These are phyloP conservation scores for Colletotrichum acutatum DNA, from an alignment of 2,329 filamentous ascomycete genomes.

Conservation along the genomic window DNA sequence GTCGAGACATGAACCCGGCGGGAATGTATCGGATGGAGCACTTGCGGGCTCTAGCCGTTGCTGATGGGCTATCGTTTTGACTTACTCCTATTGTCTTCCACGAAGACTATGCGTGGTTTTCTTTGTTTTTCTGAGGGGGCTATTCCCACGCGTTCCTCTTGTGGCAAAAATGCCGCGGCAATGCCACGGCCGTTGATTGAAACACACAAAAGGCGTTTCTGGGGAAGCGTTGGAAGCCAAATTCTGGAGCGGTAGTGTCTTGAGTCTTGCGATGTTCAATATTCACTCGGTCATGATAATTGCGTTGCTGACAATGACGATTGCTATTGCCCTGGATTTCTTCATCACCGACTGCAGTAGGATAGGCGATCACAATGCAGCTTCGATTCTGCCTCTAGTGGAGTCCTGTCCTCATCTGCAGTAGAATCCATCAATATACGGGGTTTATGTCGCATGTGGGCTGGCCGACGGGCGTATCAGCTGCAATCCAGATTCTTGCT, in stretches of 20 bases:
- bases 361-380: not conserved
- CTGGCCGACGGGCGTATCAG: conserved; percentile 20
- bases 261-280: not conserved
- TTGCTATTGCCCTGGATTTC: not conserved
- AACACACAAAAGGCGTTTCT: not conserved
- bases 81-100: conserved; percentile 20
- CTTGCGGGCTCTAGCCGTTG: not conserved
- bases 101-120: not conserved
- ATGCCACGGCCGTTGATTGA: not conserved
- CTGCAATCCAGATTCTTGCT: not conserved
- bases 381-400: conserved; percentile 2
- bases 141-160: not conserved
- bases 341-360: not conserved
- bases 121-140: not conserved
- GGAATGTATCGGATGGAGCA: conserved; percentile 30
- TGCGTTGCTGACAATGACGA: not conserved
- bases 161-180: not conserved
- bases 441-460: conserved; percentile 16
- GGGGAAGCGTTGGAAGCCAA: not conserved
- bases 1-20: conserved; percentile 12
- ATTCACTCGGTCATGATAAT: not conserved
- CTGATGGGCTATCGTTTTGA: not conserved
- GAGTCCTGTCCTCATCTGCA: not conserved
- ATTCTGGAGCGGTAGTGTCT: not conserved
- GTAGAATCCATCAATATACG: not conserved